phyloP scores from a whole-genome alignment of 148 eudicot genomes.

The Fallopia convolvulus region DNA sequence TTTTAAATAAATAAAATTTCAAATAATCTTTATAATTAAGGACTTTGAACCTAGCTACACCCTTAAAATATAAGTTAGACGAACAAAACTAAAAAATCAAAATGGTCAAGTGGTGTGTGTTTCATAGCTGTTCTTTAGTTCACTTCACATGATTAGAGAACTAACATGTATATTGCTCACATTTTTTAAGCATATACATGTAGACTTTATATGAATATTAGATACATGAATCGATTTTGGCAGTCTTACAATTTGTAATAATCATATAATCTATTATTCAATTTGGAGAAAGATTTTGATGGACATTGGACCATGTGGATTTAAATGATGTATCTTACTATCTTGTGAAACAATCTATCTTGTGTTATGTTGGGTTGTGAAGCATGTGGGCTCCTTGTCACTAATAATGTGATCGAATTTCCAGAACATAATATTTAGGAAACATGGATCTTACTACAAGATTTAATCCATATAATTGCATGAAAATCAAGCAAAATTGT shows the following conservation, averaged over 20 bases:
- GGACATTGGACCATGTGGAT: neutral
- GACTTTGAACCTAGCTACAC: no score
- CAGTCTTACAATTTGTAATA: neutral
- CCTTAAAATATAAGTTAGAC: no score
- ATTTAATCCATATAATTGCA: neutral
- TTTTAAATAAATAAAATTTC: no score
- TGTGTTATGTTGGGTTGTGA: neutral
- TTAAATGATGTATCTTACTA: neutral
- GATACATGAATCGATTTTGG: neutral
- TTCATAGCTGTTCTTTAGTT: neutral
- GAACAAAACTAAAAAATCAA: neutral
- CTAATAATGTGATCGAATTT: slow-evolving; percentile 1
- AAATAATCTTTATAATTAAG: no score
- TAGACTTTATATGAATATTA: no score
- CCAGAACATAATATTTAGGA: neutral
- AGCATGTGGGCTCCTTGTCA: neutral
- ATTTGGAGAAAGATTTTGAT: neutral
- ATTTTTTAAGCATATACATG: no score
- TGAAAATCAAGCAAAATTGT: neutral
- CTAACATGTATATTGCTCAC: neutral
- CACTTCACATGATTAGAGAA: neutral
- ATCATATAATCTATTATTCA: neutral
- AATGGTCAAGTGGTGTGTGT: neutral
- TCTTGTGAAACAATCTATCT: slow-evolving; percentile 3
- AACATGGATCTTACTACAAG: neutral